A percentile compares a stretch with the other conserved stretches of the same genome.
These are phyloP conservation scores for Theileria parva DNA, from an alignment of 169 alveolate genomes.

Conservation along the genomic window DNA sequence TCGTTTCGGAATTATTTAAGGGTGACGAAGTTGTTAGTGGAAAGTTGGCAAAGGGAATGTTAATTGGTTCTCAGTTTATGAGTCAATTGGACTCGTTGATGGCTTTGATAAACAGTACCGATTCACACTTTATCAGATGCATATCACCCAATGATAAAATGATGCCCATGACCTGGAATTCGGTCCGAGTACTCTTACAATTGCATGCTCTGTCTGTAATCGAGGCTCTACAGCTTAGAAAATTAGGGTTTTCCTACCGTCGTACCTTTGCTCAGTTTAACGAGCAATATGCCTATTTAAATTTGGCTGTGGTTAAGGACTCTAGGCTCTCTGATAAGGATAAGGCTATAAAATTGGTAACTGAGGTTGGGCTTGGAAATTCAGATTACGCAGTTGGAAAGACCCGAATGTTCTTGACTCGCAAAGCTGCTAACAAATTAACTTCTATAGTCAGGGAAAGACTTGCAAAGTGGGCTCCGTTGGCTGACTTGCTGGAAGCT, in stretches of 20 bases:
- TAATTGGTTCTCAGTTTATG: constrained; percentile 89
- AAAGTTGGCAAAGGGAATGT: constrained; percentile 88
- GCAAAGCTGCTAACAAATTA: constrained; percentile 83
- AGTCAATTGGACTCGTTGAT: constrained; percentile 82
- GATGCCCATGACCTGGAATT: constrained; percentile 86
- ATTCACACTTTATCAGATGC: constrained; percentile 88
- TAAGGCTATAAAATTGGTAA: constrained; percentile 70
- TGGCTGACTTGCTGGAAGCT: constrained; percentile 84
- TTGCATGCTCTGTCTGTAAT: constrained; percentile 88
- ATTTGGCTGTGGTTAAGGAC: constrained; percentile 75
- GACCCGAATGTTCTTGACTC: constrained; percentile 88
- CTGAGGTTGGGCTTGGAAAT: constrained; percentile 64
- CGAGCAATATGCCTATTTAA: constrained; percentile 84
- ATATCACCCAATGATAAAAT: constrained; percentile 88
- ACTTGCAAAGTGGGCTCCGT: constrained; percentile 86
- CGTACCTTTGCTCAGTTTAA: constrained; percentile 83
- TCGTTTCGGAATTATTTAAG: constrained; percentile 79
- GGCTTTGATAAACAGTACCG: constrained; percentile 86
- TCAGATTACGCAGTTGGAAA: constrained; percentile 80
- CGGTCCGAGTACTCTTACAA: constrained; percentile 85
- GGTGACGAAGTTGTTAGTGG: constrained; percentile 83
- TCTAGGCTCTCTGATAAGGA: constrained; percentile 69
- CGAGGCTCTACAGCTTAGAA: constrained; percentile 87
- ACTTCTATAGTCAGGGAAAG: constrained; percentile 84
- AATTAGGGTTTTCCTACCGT: constrained; percentile 88